These are phyloP conservation scores for Candida piceae DNA, from an alignment of 805 yeast species.

Conservation along the genomic window DNA sequence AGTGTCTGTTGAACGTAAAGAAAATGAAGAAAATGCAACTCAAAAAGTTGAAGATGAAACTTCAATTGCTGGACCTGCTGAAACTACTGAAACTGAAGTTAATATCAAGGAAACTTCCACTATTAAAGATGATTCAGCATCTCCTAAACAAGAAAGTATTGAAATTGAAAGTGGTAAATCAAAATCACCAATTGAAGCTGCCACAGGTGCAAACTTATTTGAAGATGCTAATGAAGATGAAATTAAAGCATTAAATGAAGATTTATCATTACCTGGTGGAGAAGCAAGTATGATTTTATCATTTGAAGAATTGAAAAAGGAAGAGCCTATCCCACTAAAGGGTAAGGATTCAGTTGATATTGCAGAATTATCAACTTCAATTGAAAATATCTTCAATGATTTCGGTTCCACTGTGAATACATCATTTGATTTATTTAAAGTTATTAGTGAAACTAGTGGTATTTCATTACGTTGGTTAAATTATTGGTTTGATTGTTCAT, in stretches of 20 bases:
- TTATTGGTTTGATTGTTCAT: constrained; percentile 32
- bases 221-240: constrained; percentile 29
- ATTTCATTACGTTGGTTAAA: constrained; percentile 28
- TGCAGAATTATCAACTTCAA: constrained; percentile 17
- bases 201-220: constrained; percentile 25
- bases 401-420: constrained; percentile 24
- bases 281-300: constrained; percentile 16
- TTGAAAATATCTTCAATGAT: constrained; percentile 21
- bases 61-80: neutral
- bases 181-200: constrained; percentile 2
- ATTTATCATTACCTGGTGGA: constrained; percentile 13
- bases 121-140: neutral
- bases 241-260: constrained; percentile 24
- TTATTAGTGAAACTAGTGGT: constrained; percentile 25
- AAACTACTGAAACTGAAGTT: no score
- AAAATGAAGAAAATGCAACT: constrained; percentile 14
- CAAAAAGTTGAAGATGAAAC: neutral
- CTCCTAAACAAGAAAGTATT: neutral
- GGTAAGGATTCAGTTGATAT: constrained; percentile 20
- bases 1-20: constrained; percentile 24
- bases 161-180: no score
- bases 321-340: constrained; percentile 28
- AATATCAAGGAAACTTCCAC: no score
- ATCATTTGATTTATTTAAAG: constrained; percentile 25
- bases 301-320: constrained; percentile 20